Evolutionary conservation across 805 yeast species (phyloP).

Genomic region (Barnettozyma californica): DNA sequence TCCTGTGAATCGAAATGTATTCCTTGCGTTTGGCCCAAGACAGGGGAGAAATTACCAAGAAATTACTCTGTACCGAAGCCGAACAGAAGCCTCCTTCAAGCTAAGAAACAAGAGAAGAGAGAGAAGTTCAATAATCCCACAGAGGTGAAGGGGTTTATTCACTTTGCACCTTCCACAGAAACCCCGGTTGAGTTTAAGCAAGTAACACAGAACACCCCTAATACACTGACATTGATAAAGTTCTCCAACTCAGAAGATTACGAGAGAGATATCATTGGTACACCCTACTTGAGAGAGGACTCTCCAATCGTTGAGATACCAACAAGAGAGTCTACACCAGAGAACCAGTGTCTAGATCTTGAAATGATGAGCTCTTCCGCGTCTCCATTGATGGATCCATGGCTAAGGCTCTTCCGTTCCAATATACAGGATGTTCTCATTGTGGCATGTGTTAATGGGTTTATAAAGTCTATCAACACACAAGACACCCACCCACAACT

Average conservation of each 20-base stretch:
- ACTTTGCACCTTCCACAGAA: neutral
- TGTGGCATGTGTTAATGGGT: conserved; percentile 33
- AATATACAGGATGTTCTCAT: conserved; percentile 11
- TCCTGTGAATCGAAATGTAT: conserved; percentile 34
- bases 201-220: neutral
- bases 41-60: conserved; percentile 16
- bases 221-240: neutral
- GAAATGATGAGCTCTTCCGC: neutral
- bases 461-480: conserved; percentile 37
- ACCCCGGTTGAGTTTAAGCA: neutral
- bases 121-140: neutral
- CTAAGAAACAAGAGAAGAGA: conserved; percentile 1
- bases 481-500: conserved; percentile 36
- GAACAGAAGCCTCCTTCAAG: neutral
- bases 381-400: conserved; percentile 4
- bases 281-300: neutral
- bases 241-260: neutral
- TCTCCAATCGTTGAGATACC: neutral
- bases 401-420: neutral
- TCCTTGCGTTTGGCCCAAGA: conserved; percentile 25
- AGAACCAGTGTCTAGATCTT: neutral
- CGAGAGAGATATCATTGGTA: neutral
- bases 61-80: conserved; percentile 16
- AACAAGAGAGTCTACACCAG: conserved; percentile 1
- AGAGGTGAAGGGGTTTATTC: neutral